These are phyloP conservation scores for Hymenoscyphus repandus DNA, from an alignment of 2,329 filamentous ascomycete species.

Conservation along the genomic window DNA sequence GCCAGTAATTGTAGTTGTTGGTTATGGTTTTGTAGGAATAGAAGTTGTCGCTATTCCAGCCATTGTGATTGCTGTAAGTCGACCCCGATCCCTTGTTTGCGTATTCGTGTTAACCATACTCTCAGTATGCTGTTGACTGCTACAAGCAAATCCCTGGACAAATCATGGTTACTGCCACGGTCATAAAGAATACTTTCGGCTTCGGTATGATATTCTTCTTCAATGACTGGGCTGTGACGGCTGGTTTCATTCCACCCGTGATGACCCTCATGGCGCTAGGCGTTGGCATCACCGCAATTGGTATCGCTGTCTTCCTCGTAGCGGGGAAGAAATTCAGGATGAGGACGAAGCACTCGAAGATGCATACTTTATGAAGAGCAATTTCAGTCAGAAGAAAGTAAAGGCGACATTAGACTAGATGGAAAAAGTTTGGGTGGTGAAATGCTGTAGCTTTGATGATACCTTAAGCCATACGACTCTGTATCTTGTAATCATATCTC, in stretches of 20 bases:
- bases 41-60: constrained; percentile 55
- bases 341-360: neutral
- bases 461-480: too few species aligned
- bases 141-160: constrained; percentile 58
- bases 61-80: constrained; percentile 32
- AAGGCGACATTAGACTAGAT: too few species aligned
- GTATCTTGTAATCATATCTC: too few species aligned
- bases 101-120: neutral
- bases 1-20: constrained; percentile 50
- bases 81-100: neutral
- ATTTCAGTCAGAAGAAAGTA: too few species aligned
- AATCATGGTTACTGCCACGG: constrained; percentile 55
- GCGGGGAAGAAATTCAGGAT: neutral
- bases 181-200: constrained; percentile 61
- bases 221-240: constrained; percentile 44
- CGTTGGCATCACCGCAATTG: neutral
- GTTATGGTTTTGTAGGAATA: constrained; percentile 50
- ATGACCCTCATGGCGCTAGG: constrained; percentile 35
- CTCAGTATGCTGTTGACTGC: constrained; percentile 49
- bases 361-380: neutral
- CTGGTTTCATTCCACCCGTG: constrained; percentile 50
- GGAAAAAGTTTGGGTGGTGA: too few species aligned
- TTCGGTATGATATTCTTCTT: constrained; percentile 55
- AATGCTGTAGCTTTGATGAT: too few species aligned
- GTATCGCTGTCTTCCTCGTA: neutral